Conservation (phyloP, 441 rosid species). For the Arabidopsis hybrid region DNA sequence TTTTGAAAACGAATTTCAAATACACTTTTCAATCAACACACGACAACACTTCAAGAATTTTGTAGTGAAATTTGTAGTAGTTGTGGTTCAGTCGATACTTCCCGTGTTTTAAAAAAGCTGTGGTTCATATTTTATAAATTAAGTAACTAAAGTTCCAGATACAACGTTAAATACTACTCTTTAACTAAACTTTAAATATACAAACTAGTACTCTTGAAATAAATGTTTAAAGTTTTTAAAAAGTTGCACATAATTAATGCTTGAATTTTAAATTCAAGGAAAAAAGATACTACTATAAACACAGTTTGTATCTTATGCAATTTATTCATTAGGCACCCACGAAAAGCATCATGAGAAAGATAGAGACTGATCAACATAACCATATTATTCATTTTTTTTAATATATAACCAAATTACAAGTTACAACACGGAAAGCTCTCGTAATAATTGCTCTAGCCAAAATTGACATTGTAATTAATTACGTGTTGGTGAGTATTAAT, state of each 20-base stretch:
- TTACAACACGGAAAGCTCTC: conserved; percentile 7
- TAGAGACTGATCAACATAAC: neutral
- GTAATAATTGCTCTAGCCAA: conserved; percentile 3
- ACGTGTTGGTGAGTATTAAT: conserved; percentile 34
- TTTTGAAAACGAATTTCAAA: neutral
- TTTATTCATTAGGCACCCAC: neutral
- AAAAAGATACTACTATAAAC: neutral
- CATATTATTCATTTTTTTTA: neutral
- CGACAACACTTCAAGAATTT: neutral
- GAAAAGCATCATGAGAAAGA: neutral
- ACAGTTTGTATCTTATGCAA: neutral
- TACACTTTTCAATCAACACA: neutral
- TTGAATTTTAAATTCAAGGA: neutral
- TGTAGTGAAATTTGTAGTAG: neutral
- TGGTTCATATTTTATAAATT: conserved; percentile 1
- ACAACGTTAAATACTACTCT: neutral
- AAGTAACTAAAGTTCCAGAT: neutral
- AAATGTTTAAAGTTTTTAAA: neutral
- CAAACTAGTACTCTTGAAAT: neutral
- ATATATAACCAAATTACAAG: neutral
- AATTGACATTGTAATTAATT: conserved; percentile 11
- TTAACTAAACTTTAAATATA: neutral
- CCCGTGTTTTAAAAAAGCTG: neutral
- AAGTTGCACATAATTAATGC: neutral
- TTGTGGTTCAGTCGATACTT: neutral